Percentiles rank a stretch among this genome's conserved stretches.
phyloP scores from a whole-genome alignment of 2,329 filamentous ascomycete species.

The Botrytis medusae region DNA sequence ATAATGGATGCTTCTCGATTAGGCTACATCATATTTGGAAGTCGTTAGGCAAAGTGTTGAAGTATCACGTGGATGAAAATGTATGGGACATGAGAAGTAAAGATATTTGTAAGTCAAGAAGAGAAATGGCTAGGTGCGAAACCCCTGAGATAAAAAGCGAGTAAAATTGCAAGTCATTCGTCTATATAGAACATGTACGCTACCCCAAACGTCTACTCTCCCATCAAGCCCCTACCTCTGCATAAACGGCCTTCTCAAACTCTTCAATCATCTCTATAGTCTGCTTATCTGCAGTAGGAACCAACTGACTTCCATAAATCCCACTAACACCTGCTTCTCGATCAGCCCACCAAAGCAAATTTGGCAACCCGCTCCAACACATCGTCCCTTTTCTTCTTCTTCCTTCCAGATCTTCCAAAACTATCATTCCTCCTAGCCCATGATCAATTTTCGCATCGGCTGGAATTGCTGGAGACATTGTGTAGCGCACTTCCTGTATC shows the following conservation, averaged over 20 bases:
- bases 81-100: no score
- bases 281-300: slow-evolving; percentile 45
- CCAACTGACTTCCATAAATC: slow-evolving; percentile 46
- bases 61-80: no score
- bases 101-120: no score
- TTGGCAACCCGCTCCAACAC: slow-evolving; percentile 47
- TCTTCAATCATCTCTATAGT: slow-evolving; percentile 40
- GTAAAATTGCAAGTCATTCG: background rate
- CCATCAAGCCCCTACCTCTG: slow-evolving; percentile 1
- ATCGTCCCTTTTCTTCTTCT: slow-evolving; percentile 20
- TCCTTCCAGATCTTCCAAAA: slow-evolving; percentile 14
- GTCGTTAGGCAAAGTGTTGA: no score
- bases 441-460: background rate
- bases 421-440: slow-evolving; percentile 19
- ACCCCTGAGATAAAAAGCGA: background rate
- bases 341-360: slow-evolving; percentile 49
- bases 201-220: background rate
- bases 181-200: background rate
- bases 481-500: background rate
- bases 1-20: no score
- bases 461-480: background rate
- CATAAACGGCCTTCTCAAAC: slow-evolving; percentile 46
- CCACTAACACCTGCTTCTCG: slow-evolving; percentile 44
- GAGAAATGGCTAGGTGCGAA: no score
- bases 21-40: no score